A percentile compares a stretch with the other conserved stretches of the same genome.
These are phyloP conservation scores for Bipolaris sorokiniana DNA, from an alignment of 2,329 filamentous ascomycete genomes.

Conservation along the genomic window DNA sequence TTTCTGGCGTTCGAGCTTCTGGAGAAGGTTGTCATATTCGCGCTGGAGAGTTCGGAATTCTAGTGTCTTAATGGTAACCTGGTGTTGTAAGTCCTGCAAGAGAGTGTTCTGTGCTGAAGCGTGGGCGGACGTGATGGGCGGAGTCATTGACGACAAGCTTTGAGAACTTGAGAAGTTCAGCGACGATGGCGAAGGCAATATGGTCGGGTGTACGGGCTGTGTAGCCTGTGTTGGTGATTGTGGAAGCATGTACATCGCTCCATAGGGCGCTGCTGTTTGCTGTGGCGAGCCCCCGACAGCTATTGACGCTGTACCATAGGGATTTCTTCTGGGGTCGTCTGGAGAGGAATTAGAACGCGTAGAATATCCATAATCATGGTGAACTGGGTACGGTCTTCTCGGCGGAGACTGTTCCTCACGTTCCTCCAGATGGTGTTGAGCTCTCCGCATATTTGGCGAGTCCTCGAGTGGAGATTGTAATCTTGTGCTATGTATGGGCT, in stretches of 20 bases:
- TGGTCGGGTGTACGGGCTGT: constrained; percentile 27
- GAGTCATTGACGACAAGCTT: constrained; percentile 34
- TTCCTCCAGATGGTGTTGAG: constrained; percentile 28
- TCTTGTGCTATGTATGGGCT: constrained; percentile 19
- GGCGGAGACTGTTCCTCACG: constrained; percentile 32
- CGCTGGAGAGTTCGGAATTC: constrained; percentile 60
- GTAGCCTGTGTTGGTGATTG: constrained; percentile 38
- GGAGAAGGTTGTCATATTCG: constrained; percentile 61
- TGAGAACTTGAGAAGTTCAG: constrained; percentile 30
- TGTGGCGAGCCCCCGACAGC: constrained; percentile 29
- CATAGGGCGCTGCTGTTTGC: constrained; percentile 53
- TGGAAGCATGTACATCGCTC: constrained; percentile 44
- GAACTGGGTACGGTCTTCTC: constrained; percentile 19
- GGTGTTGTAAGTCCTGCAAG: constrained; percentile 60
- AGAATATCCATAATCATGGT: constrained; percentile 23
- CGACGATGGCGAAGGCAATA: constrained; percentile 43
- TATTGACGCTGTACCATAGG: constrained; percentile 24
- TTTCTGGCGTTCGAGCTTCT: constrained; percentile 59
- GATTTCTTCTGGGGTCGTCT: constrained; percentile 30
- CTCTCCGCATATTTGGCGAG: constrained; percentile 32
- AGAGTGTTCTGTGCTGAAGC: constrained; percentile 48
- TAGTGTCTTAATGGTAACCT: constrained; percentile 61
- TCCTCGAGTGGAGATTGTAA: constrained; percentile 19
- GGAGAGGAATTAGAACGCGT: constrained; percentile 16
- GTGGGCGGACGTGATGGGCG: constrained; percentile 30